Evolutionary conservation across 2,329 filamentous ascomycete species (phyloP), one percentile per base, ranked within the genome.

Genomic region (Fusarium sp.): DNA sequence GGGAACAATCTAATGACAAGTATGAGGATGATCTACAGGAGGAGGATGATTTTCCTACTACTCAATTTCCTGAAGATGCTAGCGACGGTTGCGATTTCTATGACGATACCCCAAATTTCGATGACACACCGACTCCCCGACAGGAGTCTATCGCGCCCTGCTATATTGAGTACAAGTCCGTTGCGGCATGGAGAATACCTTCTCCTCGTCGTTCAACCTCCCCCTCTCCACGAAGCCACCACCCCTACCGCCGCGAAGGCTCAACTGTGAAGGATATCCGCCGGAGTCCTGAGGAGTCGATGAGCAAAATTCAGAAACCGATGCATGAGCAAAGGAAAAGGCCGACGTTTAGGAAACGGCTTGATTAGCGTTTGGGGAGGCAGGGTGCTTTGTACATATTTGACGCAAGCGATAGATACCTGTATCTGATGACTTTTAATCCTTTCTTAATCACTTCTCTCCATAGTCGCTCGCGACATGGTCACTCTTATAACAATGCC

Each of bases 261-360:
- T 66, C 61, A 38, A 66, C 62, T 24, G 51, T 65, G 26, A 77
- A 72, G 60, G 78, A 82, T 54, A 81, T 83, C 66, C 81, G 85
- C 75, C 84, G 85, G 72, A 86, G 84, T 80, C 86, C 85, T 38
- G 86, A 86, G 54, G 83, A 86, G 77, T 78, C 81, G 63, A 69
- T 83, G 44, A 85, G 85, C 62, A 86, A 85, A 71, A 83, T 89
- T 73, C 85, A 86, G 70, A 89, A 89, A 77, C 78, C 83, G 61
- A 78, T 80, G 66, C 78, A 83, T 63, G 85, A 87, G 32, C 72
- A 77, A 59, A 82, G 85, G 76, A 82, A 81, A 67, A 84, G 84
- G 77, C 80, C 82, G 3, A 84, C 81, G 72, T 80, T 80, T 68
- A 83, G 83, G 72, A 85, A 82, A 75, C 81, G 82, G 77, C 61